Base-by-base conservation (phyloP, 768 basidiomycete species). In the Leucocoprinus leucothites region DNA sequence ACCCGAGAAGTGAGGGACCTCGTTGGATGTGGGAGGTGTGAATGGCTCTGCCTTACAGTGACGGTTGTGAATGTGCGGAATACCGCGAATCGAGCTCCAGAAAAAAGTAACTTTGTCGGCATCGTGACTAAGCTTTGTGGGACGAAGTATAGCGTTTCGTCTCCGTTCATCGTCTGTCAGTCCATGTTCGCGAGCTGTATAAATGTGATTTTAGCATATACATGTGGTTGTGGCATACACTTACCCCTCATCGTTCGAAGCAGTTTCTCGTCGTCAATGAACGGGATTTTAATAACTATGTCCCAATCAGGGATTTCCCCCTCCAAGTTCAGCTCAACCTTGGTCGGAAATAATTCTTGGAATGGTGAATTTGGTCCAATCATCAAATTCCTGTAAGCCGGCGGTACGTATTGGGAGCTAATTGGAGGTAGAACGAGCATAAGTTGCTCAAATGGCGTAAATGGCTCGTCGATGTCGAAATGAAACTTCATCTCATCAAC, bases 231-330 rank as follows among this genome's bases (percentile, higher is more conserved):
- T 13, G 57, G 16, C 35, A n/a, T n/a, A n/a, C 38, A 73, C 85
- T 63, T 67, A 91, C 92, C 70, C 28, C 75, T 72, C 96, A 99
- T 98, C 2, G 95, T 91, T 31, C 74, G 74, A 26, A 96, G 72
- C 19, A 99, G 67, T 49, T 91, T 78, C 9, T 72, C 61, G 67
- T 95, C 85, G 44, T 98, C 87, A 57, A 99, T 98, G 70, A 99
- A 99, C 0, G 97, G 97, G 61, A 99, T 98, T 73, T 98, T 98
- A 50, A 99, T 94, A 48, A 98, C 83, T 0, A 96, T 96, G 68
- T 99, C 97, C 97, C 97, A 99, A 21, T 98, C 96, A 61, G 89
- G 86, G 68, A 94, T 98, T 80, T 99, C 98, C 28, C 97, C 97
- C 61, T 99, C 98, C 66, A 97, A 71, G 72, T 99, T 97, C 60